phyloP scores from a whole-genome alignment of 106 monocot genomes.

The Cymbidium sinense region DNA sequence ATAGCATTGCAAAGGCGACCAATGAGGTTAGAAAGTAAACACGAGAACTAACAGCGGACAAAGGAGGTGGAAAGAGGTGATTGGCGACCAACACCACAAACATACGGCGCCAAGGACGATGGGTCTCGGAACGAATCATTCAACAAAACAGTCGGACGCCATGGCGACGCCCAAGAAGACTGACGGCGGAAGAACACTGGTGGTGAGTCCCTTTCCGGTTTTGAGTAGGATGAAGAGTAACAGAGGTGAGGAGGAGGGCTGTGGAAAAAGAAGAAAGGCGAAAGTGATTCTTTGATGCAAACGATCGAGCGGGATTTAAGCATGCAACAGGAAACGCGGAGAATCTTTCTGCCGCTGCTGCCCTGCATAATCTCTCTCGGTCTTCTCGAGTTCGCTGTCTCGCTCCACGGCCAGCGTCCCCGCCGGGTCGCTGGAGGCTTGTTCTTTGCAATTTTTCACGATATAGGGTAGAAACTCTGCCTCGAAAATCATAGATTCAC shows the following conservation, averaged over 20 bases:
- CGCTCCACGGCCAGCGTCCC: background rate
- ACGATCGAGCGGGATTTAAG: conserved; percentile 9
- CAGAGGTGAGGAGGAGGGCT: background rate
- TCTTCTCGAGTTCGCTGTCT: background rate
- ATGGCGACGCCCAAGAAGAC: background rate
- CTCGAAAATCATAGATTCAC: background rate
- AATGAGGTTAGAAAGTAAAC: background rate
- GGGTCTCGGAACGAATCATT: background rate
- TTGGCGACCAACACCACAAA: background rate
- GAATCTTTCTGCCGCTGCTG: background rate
- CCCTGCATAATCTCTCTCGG: conserved; percentile 9
- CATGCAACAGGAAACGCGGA: background rate
- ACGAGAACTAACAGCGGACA: background rate
- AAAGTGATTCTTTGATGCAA: background rate
- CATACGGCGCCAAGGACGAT: background rate
- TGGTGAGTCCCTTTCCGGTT: background rate
- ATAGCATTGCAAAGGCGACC: background rate
- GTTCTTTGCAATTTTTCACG: background rate
- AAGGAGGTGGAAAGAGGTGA: background rate
- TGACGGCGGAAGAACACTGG: background rate
- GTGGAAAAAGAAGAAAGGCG: background rate
- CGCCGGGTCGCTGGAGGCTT: background rate
- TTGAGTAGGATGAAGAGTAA: conserved; percentile 1
- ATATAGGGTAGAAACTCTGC: background rate
- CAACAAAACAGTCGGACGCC: background rate